Percentiles rank a stretch among this genome's conserved stretches.
These are phyloP conservation scores for Plasmodiophora brassicae DNA, from an alignment of 208 protist genomes.

Conservation along the genomic window DNA sequence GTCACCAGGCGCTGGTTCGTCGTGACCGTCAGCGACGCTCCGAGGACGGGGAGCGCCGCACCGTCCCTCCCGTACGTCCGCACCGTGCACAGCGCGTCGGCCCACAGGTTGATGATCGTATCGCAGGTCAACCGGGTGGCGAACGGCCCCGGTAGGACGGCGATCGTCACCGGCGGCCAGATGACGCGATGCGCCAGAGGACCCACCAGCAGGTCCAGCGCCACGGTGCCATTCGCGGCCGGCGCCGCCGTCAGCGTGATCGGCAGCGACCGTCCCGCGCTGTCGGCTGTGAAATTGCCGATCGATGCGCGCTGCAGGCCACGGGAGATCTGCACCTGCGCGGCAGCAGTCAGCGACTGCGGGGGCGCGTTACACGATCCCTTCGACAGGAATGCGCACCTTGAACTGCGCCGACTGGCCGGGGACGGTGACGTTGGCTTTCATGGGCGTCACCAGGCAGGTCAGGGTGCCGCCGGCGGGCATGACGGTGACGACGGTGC, in stretches of 20 bases:
- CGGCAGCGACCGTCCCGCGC: no score
- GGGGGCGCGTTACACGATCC: no score
- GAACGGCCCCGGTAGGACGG: neutral
- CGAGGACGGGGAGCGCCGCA: neutral
- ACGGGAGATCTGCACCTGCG: no score
- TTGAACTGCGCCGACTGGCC: neutral
- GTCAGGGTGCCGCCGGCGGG: neutral
- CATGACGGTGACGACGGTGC: neutral
- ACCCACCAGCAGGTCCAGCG: neutral
- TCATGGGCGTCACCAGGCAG: neutral
- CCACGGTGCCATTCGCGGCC: neutral
- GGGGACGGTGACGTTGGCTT: neutral
- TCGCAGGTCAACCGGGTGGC: neutral
- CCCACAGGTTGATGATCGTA: no score
- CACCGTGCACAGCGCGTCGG: no score
- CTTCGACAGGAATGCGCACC: no score
- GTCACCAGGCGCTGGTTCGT: neutral
- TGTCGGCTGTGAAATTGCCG: no score
- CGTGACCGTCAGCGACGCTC: neutral
- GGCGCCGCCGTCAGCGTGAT: no score
- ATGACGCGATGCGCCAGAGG: neutral
- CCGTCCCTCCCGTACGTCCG: no score
- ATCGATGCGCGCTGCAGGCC: no score
- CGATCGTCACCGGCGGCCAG: neutral
- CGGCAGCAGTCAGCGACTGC: no score